phyloP scores from a whole-genome alignment of 331 rosid genomes.

The Malus hybrid region DNA sequence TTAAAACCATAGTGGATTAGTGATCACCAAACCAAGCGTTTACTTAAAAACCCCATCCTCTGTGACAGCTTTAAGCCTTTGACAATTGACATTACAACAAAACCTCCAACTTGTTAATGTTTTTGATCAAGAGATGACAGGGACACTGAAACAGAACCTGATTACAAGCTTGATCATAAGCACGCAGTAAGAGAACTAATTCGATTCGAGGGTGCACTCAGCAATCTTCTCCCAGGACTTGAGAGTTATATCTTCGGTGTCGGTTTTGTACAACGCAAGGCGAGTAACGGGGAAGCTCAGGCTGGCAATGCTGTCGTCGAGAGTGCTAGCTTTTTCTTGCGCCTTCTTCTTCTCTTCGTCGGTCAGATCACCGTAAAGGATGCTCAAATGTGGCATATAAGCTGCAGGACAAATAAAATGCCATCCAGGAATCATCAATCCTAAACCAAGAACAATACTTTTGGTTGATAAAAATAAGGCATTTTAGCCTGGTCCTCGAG shows the following conservation, averaged over 20 bases:
- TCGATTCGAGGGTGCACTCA: conserved; percentile 41
- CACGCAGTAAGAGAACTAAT: conserved; percentile 13
- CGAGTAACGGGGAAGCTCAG: conserved; percentile 54
- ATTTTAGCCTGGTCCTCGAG: too few relatives aligned
- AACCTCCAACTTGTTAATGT: too few relatives aligned
- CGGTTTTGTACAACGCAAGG: conserved; percentile 75
- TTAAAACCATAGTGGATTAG: too few relatives aligned
- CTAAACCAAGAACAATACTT: not conserved
- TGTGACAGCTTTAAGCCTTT: too few relatives aligned
- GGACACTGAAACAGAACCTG: not conserved
- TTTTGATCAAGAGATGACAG: not conserved
- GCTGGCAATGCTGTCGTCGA: conserved; percentile 24
- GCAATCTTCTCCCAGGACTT: conserved; percentile 85
- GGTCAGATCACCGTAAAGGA: conserved; percentile 55
- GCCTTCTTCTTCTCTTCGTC: conserved; percentile 76
- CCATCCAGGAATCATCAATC: not conserved
- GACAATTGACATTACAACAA: too few relatives aligned
- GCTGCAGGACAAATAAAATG: conserved; percentile 26
- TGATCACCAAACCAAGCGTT: not conserved
- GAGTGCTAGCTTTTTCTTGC: conserved; percentile 38
- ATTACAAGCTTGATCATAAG: not conserved
- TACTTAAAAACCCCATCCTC: too few relatives aligned
- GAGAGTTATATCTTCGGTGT: conserved; percentile 63
- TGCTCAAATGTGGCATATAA: conserved; percentile 85
- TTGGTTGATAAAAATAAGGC: too few relatives aligned